Evolutionary conservation across 2,329 filamentous ascomycete genomes (phyloP), one percentile per base, ranked within the genome.

Genomic region (Calonectria crousiana): DNA sequence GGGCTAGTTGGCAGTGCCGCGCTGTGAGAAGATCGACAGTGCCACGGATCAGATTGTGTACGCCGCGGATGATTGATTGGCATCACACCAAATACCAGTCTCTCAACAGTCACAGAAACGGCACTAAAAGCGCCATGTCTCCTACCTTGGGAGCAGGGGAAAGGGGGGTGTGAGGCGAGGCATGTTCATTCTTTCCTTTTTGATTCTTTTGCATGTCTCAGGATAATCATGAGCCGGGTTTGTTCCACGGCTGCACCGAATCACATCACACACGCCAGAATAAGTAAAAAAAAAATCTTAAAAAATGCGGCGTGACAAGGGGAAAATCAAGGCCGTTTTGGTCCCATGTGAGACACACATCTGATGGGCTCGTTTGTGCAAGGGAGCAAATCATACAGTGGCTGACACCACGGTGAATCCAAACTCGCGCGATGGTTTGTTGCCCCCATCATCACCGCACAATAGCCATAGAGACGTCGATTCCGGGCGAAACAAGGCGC

Each of bases 71-170:
- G 44, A 58, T 62, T 69, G 71, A 67, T 62, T 62, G 53, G 32
- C 70, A 72, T 68, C 67, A 64, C 64, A 64, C 65, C 70, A 62
- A 72, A 67, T 72, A 62, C 70, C 70, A 67, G 65, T 68, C 56
- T 51, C 65, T 26, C 44, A 65, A 69, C 70, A 47, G 71, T 56
- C 47, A 41, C 28, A 11, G 34, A 72, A 71, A 67, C 49, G 52
- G 52, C 28, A 36, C 65, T 20, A 72, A 53, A 32, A 26, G 32
- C 66, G 66, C 56, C 65, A 34, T 72, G 71, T 73, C 66, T 71
- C 58, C 64, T 28, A 60, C 13, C 16, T 32, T 3, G 20, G 26
- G 26, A 47, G 60, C 11, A 65, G 23, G 47, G 44, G 28, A 30
- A 30, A 18, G 38, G 36, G 47, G 65, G 36, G 53, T 32, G 65